Evolutionary conservation across 2,329 filamentous ascomycete species (phyloP).

Genomic region (Passalora sequoiae): DNA sequence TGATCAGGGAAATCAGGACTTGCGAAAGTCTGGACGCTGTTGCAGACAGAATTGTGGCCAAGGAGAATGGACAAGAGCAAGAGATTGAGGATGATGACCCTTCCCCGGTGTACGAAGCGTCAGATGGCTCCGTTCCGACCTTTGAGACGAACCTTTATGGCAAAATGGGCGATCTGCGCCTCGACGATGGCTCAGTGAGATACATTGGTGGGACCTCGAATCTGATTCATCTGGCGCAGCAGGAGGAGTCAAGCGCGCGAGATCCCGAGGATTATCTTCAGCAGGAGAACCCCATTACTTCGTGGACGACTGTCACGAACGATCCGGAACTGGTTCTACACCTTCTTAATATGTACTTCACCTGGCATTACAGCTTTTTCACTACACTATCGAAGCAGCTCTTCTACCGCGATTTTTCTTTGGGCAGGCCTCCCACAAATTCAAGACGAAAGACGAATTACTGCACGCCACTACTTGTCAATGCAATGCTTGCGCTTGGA

Average conservation of each 20-base stretch:
- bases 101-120: conserved; percentile 29
- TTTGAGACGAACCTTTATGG: conserved; percentile 78
- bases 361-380: conserved; percentile 96
- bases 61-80: conserved; percentile 46
- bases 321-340: conserved; percentile 76
- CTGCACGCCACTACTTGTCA: conserved; percentile 85
- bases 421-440: conserved; percentile 56
- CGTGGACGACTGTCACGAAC: conserved; percentile 81
- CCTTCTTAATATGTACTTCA: conserved; percentile 95
- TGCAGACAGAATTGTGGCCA: conserved; percentile 54
- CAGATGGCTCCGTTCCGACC: conserved; percentile 36
- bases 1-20: conserved; percentile 82
- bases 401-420: conserved; percentile 80
- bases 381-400: conserved; percentile 79
- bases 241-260: conserved; percentile 36
- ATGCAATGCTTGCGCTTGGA: conserved; percentile 86
- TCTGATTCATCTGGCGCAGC: conserved; percentile 68
- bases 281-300: conserved; percentile 66
- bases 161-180: conserved; percentile 84
- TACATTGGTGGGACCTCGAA: conserved; percentile 95
- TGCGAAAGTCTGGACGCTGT: conserved; percentile 69
- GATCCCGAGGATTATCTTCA: conserved; percentile 44
- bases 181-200: conserved; percentile 81
- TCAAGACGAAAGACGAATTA: conserved; percentile 58
- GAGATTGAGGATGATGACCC: conserved; percentile 41